phyloP scores from a whole-genome alignment of 2,329 filamentous ascomycete species.

The Alternaria longipes region DNA sequence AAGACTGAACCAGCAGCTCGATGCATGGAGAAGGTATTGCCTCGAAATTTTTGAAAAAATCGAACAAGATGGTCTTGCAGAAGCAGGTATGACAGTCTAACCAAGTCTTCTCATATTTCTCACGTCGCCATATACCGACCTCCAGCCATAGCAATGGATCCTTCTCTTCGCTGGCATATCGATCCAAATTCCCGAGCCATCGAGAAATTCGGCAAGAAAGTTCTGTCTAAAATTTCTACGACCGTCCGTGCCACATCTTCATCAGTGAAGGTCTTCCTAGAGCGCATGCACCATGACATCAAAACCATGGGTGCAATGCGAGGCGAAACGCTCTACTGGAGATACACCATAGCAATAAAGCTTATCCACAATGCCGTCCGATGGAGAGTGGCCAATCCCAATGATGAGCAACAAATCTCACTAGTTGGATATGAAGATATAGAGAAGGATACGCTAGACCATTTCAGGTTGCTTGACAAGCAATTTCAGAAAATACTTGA shows the following conservation, averaged over 20 bases:
- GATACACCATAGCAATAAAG: not conserved
- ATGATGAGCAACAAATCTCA: not conserved
- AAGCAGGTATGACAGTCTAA: not conserved
- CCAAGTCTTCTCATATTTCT: accelerated
- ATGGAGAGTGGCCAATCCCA: not conserved
- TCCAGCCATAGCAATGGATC: not conserved
- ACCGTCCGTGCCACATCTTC: not conserved
- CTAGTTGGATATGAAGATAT: not conserved
- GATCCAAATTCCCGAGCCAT: not conserved
- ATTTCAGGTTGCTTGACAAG: not conserved
- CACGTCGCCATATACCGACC: not conserved
- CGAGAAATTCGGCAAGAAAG: not conserved
- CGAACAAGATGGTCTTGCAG: not conserved
- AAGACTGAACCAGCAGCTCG: not conserved
- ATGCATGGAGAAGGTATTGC: not conserved
- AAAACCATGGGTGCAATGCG: not conserved
- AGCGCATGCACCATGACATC: not conserved
- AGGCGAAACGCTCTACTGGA: not conserved
- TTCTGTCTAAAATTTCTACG: not conserved
- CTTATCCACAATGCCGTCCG: not conserved
- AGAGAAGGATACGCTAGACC: not conserved
- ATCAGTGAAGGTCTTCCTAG: not conserved
- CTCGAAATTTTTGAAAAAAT: not conserved
- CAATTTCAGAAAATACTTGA: not conserved
- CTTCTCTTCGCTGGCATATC: not conserved